phyloP scores from a whole-genome alignment of 352 stramenopile genomes.

The Phytophthora brassicae region DNA sequence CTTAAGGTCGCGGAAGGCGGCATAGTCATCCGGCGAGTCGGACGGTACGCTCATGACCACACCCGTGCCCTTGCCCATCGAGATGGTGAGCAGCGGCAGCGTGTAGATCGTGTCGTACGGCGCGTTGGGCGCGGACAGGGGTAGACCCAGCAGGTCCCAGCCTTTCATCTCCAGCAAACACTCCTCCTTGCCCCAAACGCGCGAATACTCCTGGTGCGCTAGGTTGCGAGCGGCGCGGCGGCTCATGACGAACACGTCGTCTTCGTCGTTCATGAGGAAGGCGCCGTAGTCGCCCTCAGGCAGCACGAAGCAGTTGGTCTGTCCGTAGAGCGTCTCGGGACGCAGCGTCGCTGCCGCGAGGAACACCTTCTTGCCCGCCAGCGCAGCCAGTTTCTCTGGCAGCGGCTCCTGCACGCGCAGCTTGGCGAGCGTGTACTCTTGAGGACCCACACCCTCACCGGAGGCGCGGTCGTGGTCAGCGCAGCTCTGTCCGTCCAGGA shows the following conservation, averaged over 20 bases:
- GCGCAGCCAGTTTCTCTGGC: slow-evolving; percentile 69
- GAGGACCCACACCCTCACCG: slow-evolving; percentile 97
- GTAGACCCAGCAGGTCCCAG: slow-evolving; percentile 96
- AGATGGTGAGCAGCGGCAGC: slow-evolving; percentile 98
- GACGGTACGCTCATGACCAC: slow-evolving; percentile 99
- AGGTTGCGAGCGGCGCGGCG: slow-evolving; percentile 93
- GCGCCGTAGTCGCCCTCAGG: slow-evolving; percentile 98
- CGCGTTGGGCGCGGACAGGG: slow-evolving; percentile 94
- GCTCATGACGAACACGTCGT: slow-evolving; percentile 96
- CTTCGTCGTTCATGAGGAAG: slow-evolving; percentile 93
- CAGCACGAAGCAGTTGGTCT: slow-evolving; percentile 99
- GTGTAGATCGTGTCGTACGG: slow-evolving; percentile 99
- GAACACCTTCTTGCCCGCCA: slow-evolving; percentile 93
- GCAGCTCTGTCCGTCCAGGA: slow-evolving; percentile 98
- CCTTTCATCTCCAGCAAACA: slow-evolving; percentile 93
- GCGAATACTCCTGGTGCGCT: slow-evolving; percentile 93
- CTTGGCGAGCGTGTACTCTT: slow-evolving; percentile 99
- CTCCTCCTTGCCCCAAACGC: slow-evolving; percentile 87
- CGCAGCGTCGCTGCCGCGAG: slow-evolving; percentile 98
- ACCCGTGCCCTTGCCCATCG: slow-evolving; percentile 99
- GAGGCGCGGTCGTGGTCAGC: slow-evolving; percentile 98
- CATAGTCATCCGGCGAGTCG: slow-evolving; percentile 99
- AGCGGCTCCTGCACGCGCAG: slow-evolving; percentile 89
- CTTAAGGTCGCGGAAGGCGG: slow-evolving; percentile 98
- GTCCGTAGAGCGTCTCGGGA: slow-evolving; percentile 99